Evolutionary conservation across 495 filamentous ascomycete genomes (phyloP), one percentile per base, ranked within the genome.

Genomic region (Trichoderma gamsii): DNA sequence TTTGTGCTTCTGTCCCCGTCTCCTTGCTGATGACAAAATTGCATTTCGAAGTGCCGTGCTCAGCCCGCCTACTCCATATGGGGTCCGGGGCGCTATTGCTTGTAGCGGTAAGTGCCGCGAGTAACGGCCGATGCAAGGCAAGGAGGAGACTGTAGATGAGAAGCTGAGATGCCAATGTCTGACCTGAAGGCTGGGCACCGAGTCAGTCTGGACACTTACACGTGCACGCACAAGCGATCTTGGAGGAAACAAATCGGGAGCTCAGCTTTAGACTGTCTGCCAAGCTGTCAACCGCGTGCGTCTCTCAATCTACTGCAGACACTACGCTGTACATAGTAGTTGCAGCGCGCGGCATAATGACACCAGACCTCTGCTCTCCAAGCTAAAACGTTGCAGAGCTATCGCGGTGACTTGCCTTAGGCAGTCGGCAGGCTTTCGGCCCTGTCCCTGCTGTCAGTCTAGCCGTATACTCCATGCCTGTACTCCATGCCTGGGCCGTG

Each of bases 271-370:
- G 49, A 9, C 18, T 18, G 5, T 52, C 49, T 52, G 49, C 49
- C 49, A 52, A 52, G 49, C 49, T 52, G 49, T 21, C 49, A 52
- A 23, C 49, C 49, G 49, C 49, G 49, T 52, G 49, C 49, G 16
- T 21, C 21, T 21, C 35, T 38, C 35, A 38, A 7, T 38, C 35
- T 38, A 38, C 7, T 38, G 35, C 35, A 38, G 35, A 6, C 35
- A 38, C 35, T 38, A 38, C 35, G 4, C 35, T 38, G 35, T n/a
- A n/a, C n/a, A n/a, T n/a, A n/a, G n/a, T 38, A 38, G 35, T 5
- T 38, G 35, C 35, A 38, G 35, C 35, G 35, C 3, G 35, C 35
- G 35, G 35, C 35, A 38, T 38, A 38, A 38, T 38, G 35, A 5
- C 35, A 38, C 49, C n/a, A 5, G 2, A 38, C 49, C n/a, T 52